Percentiles rank a stretch among this genome's conserved stretches.
Evolutionary conservation across 2,329 filamentous ascomycete species (phyloP).

Genomic region (Stagonosporopsis chrysanthemi): DNA sequence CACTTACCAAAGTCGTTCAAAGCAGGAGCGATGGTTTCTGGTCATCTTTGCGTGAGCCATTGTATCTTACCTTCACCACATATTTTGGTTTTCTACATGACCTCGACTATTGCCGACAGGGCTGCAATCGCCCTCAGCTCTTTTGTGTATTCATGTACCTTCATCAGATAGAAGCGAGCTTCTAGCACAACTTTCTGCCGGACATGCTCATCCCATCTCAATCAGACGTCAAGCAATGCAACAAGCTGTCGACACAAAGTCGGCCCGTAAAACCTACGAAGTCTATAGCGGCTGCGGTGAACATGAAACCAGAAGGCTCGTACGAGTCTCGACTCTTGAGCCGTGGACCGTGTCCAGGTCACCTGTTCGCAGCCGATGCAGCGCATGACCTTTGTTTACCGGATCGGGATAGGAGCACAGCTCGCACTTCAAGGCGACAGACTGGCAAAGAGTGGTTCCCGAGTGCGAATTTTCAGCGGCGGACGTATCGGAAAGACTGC

Average conservation of each 20-base stretch:
- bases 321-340: conserved; percentile 29
- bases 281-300: conserved; percentile 10
- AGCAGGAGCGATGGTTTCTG: neutral
- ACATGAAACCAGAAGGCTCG: conserved; percentile 6
- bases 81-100: neutral
- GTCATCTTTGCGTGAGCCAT: neutral
- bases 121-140: neutral
- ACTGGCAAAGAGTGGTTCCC: conserved; percentile 19
- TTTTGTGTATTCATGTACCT: neutral
- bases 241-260: conserved; percentile 1
- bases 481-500: conserved; percentile 13
- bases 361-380: conserved; percentile 16
- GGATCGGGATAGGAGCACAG: conserved; percentile 13
- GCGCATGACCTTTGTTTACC: conserved; percentile 16
- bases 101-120: neutral
- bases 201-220: neutral
- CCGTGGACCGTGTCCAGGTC: conserved; percentile 18
- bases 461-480: conserved; percentile 20
- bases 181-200: neutral
- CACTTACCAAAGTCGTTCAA: neutral
- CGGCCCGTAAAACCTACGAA: conserved; percentile 20
- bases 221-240: neutral
- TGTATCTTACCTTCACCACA: neutral
- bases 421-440: conserved; percentile 4
- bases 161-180: neutral